Conservation (phyloP, 441 rosid genomes). For the Erodium texanum region DNA sequence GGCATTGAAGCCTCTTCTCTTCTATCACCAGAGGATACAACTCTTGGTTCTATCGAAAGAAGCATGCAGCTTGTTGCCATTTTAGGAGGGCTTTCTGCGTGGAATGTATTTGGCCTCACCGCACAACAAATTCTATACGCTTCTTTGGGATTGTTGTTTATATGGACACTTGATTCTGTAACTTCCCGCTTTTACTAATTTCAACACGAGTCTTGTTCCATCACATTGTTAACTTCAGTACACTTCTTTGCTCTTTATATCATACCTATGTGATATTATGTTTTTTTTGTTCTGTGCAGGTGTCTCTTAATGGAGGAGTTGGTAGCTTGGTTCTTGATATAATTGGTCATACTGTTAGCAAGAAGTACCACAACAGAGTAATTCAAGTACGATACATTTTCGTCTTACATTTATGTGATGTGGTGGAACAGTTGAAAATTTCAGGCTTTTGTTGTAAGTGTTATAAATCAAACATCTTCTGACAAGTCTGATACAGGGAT, state of each 20-base stretch:
- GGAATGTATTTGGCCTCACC: constrained; percentile 44
- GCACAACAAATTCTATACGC: constrained; percentile 53
- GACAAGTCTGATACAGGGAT: background rate
- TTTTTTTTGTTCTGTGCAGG: constrained; percentile 36
- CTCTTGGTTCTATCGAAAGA: constrained; percentile 70
- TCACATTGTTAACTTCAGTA: background rate
- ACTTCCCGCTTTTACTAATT: constrained; percentile 19
- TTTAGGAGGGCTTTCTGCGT: constrained; percentile 51
- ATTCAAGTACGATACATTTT: constrained; percentile 42
- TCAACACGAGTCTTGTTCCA: too few relatives aligned
- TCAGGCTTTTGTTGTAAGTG: background rate
- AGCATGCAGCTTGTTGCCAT: constrained; percentile 57
- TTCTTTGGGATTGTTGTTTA: constrained; percentile 55
- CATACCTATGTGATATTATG: too few relatives aligned
- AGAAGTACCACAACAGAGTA: constrained; percentile 69
- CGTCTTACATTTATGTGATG: background rate
- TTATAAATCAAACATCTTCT: background rate
- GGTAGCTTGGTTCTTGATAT: constrained; percentile 76
- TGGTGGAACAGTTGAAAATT: too few relatives aligned
- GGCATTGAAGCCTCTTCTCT: constrained; percentile 65
- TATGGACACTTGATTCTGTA: constrained; percentile 75
- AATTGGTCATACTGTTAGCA: constrained; percentile 65
- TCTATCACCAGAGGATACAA: constrained; percentile 66
- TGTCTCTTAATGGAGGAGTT: constrained; percentile 75
- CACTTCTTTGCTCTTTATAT: too few relatives aligned